These are phyloP conservation scores for Mentha longifolia DNA, from an alignment of 257 asterid genomes.

Conservation along the genomic window DNA sequence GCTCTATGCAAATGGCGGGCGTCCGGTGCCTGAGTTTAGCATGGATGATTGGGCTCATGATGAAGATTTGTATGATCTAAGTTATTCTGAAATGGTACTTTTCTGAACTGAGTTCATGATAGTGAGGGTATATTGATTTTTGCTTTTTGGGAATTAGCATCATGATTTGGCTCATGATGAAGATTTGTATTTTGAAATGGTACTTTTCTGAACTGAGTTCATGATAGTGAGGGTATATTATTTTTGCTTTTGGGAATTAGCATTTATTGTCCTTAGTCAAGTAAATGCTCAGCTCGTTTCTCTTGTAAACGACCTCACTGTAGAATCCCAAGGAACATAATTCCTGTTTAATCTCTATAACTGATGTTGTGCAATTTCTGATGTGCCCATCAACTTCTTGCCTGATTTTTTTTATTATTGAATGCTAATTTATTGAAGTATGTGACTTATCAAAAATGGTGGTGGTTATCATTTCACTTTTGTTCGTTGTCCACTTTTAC, in stretches of 20 bases:
- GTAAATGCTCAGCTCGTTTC: background rate
- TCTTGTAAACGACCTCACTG: constrained; percentile 4
- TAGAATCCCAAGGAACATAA: background rate
- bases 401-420: background rate
- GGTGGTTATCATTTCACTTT: constrained; percentile 16
- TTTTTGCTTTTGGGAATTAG: background rate
- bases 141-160: no score
- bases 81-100: constrained; percentile 86
- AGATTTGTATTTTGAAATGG: no score
- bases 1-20: constrained; percentile 86
- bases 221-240: no score
- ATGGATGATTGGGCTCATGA: constrained; percentile 91
- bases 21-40: constrained; percentile 72
- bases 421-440: constrained; percentile 4
- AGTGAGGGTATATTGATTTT: constrained; percentile 5
- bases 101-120: constrained; percentile 10
- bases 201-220: no score
- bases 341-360: constrained; percentile 2
- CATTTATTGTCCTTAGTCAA: constrained; percentile 4
- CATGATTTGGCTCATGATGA: no score
- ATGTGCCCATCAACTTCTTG: constrained; percentile 2
- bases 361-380: no score
- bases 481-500: constrained; percentile 6
- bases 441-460: constrained; percentile 12
- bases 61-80: constrained; percentile 78